phyloP scores from a whole-genome alignment of 148 eudicot species.

The Camellia sinensis region DNA sequence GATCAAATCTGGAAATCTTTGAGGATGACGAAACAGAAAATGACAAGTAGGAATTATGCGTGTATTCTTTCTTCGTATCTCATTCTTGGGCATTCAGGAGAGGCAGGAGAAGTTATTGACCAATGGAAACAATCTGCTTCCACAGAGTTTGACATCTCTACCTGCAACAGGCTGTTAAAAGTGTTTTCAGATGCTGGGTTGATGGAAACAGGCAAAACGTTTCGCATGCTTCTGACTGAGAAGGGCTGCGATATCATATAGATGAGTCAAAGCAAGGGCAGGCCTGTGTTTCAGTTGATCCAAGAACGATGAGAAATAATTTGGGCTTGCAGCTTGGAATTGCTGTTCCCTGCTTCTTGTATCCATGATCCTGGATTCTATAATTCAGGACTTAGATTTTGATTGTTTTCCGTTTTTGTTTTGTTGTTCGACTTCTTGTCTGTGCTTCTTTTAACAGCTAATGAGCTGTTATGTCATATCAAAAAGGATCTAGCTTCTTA shows the following conservation, averaged over 20 bases:
- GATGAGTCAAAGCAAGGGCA: conserved; percentile 14
- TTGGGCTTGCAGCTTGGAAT: background rate
- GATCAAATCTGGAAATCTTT: conserved; percentile 88
- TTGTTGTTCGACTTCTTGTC: background rate
- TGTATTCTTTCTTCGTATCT: conserved; percentile 74
- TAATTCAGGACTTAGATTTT: background rate
- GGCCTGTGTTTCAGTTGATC: background rate
- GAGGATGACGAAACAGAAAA: conserved; percentile 73
- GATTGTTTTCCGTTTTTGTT: background rate
- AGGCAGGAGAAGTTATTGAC: conserved; percentile 64
- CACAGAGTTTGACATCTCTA: conserved; percentile 43
- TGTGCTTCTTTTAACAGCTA: background rate
- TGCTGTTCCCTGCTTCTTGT: background rate
- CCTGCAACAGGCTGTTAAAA: conserved; percentile 48
- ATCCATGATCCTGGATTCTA: background rate
- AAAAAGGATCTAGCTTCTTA: background rate
- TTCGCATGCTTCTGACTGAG: conserved; percentile 44
- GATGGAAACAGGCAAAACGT: conserved; percentile 47
- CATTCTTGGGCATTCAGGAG: conserved; percentile 71
- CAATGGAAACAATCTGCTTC: conserved; percentile 73
- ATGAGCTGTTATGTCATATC: background rate
- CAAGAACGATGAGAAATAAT: background rate
- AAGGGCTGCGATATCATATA: conserved; percentile 20
- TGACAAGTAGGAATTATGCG: conserved; percentile 74
- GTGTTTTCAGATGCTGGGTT: conserved; percentile 69